phyloP scores from a whole-genome alignment of 1,284 basidiomycete species.

The Ganoderma lucidum region DNA sequence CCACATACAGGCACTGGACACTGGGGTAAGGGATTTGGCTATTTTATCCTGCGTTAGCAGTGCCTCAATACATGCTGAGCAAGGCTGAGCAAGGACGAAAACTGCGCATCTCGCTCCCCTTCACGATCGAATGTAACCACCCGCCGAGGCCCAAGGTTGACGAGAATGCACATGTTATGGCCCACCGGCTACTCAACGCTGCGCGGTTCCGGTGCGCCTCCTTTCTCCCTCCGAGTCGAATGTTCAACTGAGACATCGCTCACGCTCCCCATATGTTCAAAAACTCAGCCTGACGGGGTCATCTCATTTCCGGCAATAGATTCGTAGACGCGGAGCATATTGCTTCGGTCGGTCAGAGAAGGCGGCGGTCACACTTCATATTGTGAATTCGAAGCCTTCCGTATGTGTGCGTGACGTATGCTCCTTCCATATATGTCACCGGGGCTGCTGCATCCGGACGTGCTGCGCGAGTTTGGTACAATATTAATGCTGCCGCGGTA shows the following conservation, averaged over 20 bases:
- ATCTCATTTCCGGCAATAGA: neutral
- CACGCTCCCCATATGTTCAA: neutral
- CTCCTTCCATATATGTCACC: conserved; percentile 1
- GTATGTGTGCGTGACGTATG: neutral
- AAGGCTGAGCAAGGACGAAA: neutral
- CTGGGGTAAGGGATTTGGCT: conserved; percentile 7
- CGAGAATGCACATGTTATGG: neutral
- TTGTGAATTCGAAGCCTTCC: conserved; percentile 1
- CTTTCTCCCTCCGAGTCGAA: neutral
- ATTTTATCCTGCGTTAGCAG: neutral
- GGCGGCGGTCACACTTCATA: neutral
- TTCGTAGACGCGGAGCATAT: neutral
- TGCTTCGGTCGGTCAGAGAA: neutral
- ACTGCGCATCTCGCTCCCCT: neutral
- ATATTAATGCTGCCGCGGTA: neutral
- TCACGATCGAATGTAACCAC: neutral
- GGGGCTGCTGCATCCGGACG: conserved; percentile 6
- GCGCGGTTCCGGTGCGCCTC: neutral
- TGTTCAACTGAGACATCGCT: conserved; percentile 1
- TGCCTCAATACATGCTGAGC: conserved; percentile 1
- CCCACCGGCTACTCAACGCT: neutral
- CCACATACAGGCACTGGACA: neutral
- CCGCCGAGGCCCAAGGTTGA: neutral
- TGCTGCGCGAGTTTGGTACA: neutral
- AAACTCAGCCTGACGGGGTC: neutral